Base-by-base conservation (phyloP, 2,329 filamentous ascomycete genomes). In the Cercospora beticola region DNA sequence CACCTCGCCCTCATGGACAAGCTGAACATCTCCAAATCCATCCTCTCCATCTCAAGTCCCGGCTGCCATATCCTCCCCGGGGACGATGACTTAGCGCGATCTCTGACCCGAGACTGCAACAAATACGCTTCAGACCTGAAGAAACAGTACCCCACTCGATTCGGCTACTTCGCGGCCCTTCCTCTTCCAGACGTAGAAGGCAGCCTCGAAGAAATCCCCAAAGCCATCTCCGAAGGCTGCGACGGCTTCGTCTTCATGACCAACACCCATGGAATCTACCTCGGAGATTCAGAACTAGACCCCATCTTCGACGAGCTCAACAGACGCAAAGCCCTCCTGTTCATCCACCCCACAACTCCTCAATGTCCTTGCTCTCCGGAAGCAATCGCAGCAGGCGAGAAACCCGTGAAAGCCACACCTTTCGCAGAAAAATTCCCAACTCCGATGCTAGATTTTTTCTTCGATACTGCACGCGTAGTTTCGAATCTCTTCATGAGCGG, bases 291-390 rank as follows among this genome's bases (percentile, higher is more conserved):
- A 0, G 72, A 70, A 1, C 79, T 87, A 30, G 81, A 83, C 23
- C 75, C 78, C 0, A 78, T 88, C 12, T 87, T 85, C 69, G 78
- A 81, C 1, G 82, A 81, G 40, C 74, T 88, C 28, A 83, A 87
- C 64, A 71, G 75, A 2, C 74, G 83, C 1, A 78, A 82, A 4
- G 83, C 83, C 0, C 82, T 80, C 1, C 78, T 87, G 0, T 87
- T 88, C 73, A 82, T 87, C 57, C 86, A 88, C 65, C 86, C 85
- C 0, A 87, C 85, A 0, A 84, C 79, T n/a, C 83, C 83, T 0
- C 83, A 80, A 66, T 81, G 81, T 2, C 76, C 74, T 43, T 74
- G 74, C 59, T 65, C 75, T 2, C 52, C 70, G 3, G 61, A 70
- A 18, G 69, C 67, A 9, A 16, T 63, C 28, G 57, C 71, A 5